Base-by-base conservation (phyloP, 352 stramenopile species). In the Globisporangium paddicum region DNA sequence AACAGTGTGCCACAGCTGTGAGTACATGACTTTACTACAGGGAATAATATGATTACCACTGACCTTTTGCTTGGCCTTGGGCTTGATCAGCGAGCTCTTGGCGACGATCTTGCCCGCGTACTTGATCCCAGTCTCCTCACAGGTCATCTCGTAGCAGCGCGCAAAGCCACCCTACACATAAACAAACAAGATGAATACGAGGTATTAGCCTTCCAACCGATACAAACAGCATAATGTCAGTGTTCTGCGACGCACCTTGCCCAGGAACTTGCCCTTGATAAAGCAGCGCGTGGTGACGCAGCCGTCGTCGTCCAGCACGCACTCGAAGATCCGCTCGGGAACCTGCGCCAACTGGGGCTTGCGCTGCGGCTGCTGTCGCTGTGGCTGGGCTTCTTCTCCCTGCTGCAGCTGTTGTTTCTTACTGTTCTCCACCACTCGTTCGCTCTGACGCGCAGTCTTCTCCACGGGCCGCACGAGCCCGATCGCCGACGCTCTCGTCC, bases 41-140 rank as follows among this genome's bases (percentile, higher is more conserved):
- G 46, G 16, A 26, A 53, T 4, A 38, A 14, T 6, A 16, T 19
- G 45, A 7, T 37, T 13, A 5, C 28, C 18, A 54, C 35, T 30
- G 63, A 99, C 95, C 86, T 99, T 99, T 71, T 98, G 86, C 68
- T 93, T 90, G 18, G 97, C 96, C 68, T 98, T 90, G 52, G 86
- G 82, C 67, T 99, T 99, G n/a, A 93, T 76, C 6, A 99, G 84
- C 68, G 96, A 98, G 23, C 84, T 83, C 75, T 99, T 99, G 28
- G 94, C 89, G 26, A 99, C 97, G 63, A 99, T 94, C 79, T 99
- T 99, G 45, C 97, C 91, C 1, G 97, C 97, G 70, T 98, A 99
- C 40, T 90, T 76, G 40, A 89, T 92, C 7, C 90, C 91, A 0
- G 87, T 98, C 52, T 97, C 89, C 44, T 98, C 70, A 53, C 90